A percentile compares a stretch with the other conserved stretches of the same genome.
phyloP scores from a whole-genome alignment of 139 green algal species.

The Chlorella sp. region DNA sequence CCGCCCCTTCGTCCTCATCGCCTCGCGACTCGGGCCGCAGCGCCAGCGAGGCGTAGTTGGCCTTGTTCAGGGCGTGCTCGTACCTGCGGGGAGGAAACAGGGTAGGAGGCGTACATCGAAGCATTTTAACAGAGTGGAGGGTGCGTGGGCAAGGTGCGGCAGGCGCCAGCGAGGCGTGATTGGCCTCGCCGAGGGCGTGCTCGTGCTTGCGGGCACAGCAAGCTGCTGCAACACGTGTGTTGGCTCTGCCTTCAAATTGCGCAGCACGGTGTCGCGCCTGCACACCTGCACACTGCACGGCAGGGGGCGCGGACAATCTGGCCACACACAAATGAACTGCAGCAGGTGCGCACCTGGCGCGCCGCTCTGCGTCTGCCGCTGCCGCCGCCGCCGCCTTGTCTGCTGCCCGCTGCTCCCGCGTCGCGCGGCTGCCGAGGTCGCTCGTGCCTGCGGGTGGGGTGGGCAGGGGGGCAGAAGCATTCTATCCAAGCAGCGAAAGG shows the following conservation, averaged over 20 bases:
- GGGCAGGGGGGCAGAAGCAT: neutral
- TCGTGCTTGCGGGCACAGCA: conserved; percentile 59
- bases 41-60: conserved; percentile 70
- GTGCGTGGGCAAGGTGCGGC: conserved; percentile 15
- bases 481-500: no score
- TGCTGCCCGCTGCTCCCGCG: conserved; percentile 26
- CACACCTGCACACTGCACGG: no score
- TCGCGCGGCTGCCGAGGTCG: conserved; percentile 58
- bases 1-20: conserved; percentile 47
- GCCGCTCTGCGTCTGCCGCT: conserved; percentile 47
- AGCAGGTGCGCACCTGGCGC: conserved; percentile 23
- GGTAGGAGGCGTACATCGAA: conserved; percentile 59
- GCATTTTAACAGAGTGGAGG: conserved; percentile 41
- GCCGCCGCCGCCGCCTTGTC: conserved; percentile 31
- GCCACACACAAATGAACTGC: neutral
- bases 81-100: conserved; percentile 52
- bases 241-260: no score
- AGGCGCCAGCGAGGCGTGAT: conserved; percentile 67
- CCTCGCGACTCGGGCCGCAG: conserved; percentile 32
- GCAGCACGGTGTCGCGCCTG: no score
- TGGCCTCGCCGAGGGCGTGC: conserved; percentile 70
- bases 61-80: conserved; percentile 68
- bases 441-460: neutral
- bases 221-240: no score
- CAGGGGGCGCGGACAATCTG: no score